phyloP scores from a whole-genome alignment of 257 asterid species.

The Fraxinus cuspidata region DNA sequence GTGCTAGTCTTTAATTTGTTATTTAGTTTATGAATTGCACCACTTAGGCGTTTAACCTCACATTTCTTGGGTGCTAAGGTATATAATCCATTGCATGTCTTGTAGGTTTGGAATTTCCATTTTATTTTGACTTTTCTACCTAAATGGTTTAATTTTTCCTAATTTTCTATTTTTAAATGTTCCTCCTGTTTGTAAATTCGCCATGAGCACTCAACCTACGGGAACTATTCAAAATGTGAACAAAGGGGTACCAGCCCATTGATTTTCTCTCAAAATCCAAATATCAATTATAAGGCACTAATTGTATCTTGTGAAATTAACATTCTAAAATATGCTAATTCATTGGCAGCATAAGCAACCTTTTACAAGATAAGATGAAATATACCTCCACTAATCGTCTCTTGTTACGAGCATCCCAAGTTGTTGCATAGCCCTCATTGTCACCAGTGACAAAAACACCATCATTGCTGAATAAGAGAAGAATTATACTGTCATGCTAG shows the following conservation, averaged over 20 bases:
- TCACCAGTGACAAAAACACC: slow-evolving; percentile 77
- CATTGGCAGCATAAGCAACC: not conserved
- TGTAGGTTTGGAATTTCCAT: not conserved
- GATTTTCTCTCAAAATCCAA: not conserved
- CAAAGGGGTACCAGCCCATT: not conserved
- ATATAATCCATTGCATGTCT: not conserved
- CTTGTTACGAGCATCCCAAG: slow-evolving; percentile 75
- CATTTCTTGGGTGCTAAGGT: not conserved
- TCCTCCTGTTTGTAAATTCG: not conserved
- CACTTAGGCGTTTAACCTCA: not conserved
- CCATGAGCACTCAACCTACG: not conserved
- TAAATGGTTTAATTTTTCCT: not conserved
- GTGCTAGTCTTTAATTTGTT: not conserved
- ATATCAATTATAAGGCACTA: not conserved
- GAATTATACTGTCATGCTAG: slow-evolving; percentile 2
- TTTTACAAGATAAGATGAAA: slow-evolving; percentile 20
- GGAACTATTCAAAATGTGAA: not conserved
- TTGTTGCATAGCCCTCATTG: slow-evolving; percentile 64
- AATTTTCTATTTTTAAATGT: not conserved
- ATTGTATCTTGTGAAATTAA: not conserved
- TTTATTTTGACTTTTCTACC: not conserved
- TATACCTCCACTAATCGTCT: slow-evolving; percentile 71
- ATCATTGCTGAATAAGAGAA: slow-evolving; percentile 43
- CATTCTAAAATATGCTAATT: not conserved
- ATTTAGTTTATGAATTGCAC: not conserved